Evolutionary conservation across 2,329 filamentous ascomycete genomes (phyloP), one percentile per base, ranked within the genome.

Genomic region (Eutypa lata): DNA sequence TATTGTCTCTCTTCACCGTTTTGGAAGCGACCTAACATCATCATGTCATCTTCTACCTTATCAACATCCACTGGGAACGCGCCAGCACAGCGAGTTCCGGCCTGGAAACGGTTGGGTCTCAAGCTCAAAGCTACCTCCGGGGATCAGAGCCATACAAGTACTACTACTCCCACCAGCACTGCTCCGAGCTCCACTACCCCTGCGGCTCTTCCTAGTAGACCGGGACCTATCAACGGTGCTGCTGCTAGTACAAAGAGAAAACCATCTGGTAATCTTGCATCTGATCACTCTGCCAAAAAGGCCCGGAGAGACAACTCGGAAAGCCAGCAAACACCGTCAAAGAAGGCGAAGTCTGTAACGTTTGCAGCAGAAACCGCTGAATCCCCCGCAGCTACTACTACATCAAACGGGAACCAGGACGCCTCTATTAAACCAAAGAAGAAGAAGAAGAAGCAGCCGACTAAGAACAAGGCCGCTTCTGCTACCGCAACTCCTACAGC

Each of bases 71-170:
- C 66, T 61, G 69, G 69, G 61, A 68, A 65, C 64, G 70, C 74
- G 71, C 71, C 73, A 70, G 64, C 71, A 56, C 73, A 74, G 67
- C 73, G 73, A 61, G 72, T 79, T 57, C 81, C 81, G 53, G 80
- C 80, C 58, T 84, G 81, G 81, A 84, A 84, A 66, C 77, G 79
- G 74, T 77, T 83, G 75, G 81, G 82, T 70, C 77, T 84, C 66
- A 83, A 83, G 74, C 80, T 83, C 71, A 84, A 83, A 54, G 54
- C 71, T 64, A 67, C 65, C 60, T 66, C 71, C 33, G 70, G 67
- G 48, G 69, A 57, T 45, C 59, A 61, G 57, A 56, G 47, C 18
- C 55, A 67, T 53, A 64, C 66, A 61, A 58, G 63, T 58, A 57
- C 59, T 61, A 55, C 63, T 55, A 56, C 62, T 54, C 54, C 64